phyloP scores from a whole-genome alignment of 164 flowering plant genomes.

The Berberis vulgaris region DNA sequence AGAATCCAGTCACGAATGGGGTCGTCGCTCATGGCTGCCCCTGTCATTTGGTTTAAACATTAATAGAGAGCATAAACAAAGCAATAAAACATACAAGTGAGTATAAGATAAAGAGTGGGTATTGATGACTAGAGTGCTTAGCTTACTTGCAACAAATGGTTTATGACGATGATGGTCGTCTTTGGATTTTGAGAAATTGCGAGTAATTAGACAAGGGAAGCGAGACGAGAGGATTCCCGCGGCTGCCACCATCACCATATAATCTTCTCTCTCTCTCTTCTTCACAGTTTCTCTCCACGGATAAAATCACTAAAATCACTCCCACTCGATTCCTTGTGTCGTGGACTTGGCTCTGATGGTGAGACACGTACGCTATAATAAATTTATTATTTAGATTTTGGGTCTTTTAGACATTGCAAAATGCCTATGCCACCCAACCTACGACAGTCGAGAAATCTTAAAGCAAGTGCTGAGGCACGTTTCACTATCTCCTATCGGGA shows the following conservation, averaged over 20 bases:
- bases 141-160: constrained; percentile 27
- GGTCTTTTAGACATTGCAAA: no score
- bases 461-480: no score
- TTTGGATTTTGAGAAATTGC: background rate
- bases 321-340: no score
- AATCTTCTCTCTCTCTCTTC: constrained; percentile 1
- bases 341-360: no score
- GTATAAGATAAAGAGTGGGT: background rate
- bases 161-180: background rate
- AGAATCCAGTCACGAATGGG: constrained; percentile 88
- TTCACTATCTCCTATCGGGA: no score
- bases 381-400: no score
- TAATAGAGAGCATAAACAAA: background rate
- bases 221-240: constrained; percentile 18
- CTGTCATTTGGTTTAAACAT: constrained; percentile 25
- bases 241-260: constrained; percentile 17
- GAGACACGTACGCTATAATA: no score
- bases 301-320: background rate
- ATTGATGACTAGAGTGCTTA: background rate
- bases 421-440: no score
- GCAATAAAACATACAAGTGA: background rate
- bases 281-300: background rate
- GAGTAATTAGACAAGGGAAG: constrained; percentile 15
- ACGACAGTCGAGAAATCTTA: no score
- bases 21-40: constrained; percentile 62